A percentile compares a stretch with the other conserved stretches of the same genome.
Conservation (phyloP, 179 eudicot species). For the Gypsophila paniculata region DNA sequence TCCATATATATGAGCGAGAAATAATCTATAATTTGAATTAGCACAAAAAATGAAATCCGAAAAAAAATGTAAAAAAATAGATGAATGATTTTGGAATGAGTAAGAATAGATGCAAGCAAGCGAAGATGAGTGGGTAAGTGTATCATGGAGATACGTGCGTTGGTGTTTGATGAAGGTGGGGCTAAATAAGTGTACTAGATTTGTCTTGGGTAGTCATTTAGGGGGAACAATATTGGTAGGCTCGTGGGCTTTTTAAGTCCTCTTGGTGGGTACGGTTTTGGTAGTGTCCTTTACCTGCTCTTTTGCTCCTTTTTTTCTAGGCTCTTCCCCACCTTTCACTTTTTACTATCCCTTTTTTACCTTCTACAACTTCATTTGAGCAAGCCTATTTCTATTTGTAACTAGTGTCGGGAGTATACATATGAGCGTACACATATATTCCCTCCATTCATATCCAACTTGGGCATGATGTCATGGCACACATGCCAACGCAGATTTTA, state of each 20-base stretch:
- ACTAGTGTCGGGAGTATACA: too few relatives aligned
- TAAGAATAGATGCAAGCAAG: constrained; percentile 9
- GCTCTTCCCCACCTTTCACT: constrained; percentile 5
- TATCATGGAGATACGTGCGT: constrained; percentile 26
- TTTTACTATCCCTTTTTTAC: neutral
- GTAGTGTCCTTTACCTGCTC: constrained; percentile 24
- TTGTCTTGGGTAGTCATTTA: neutral
- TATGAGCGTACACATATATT: too few relatives aligned
- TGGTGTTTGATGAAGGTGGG: constrained; percentile 22
- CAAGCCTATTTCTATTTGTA: too few relatives aligned
- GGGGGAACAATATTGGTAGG: neutral
- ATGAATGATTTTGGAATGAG: neutral
- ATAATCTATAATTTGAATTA: too few relatives aligned
- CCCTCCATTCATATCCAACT: too few relatives aligned
- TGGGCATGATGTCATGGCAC: too few relatives aligned
- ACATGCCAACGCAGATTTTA: too few relatives aligned
- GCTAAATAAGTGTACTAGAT: neutral
- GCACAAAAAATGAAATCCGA: too few relatives aligned
- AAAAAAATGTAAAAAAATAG: too few relatives aligned
- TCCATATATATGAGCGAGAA: too few relatives aligned
- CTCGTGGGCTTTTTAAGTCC: neutral
- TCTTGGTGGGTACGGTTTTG: constrained; percentile 21
- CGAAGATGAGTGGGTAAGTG: constrained; percentile 7
- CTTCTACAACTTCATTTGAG: neutral
- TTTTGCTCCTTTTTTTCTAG: constrained; percentile 7